phyloP scores from a whole-genome alignment of 306 rosid species.

The Vicia faba region DNA sequence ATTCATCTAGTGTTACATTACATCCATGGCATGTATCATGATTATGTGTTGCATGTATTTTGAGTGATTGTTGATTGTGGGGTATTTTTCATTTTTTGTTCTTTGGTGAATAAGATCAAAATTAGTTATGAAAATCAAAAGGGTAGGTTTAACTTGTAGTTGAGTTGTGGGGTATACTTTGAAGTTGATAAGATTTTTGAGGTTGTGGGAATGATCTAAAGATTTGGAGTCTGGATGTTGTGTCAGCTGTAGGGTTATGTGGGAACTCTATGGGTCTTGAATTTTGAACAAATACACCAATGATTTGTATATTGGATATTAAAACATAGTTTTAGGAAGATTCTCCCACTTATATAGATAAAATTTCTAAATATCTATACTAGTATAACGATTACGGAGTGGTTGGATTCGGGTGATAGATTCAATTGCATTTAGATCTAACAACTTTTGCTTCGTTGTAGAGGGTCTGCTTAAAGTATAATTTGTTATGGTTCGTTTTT shows the following conservation, averaged over 20 bases:
- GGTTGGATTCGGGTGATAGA: background rate
- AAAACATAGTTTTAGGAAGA: too few species aligned
- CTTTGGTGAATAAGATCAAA: background rate
- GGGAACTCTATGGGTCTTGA: too few species aligned
- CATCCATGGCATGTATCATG: constrained; percentile 28
- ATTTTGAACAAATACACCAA: too few species aligned
- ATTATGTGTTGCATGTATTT: constrained; percentile 17
- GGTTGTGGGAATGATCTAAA: background rate
- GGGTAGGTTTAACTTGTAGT: background rate
- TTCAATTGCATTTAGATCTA: background rate
- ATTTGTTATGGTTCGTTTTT: background rate
- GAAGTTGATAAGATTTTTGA: background rate
- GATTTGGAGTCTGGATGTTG: background rate
- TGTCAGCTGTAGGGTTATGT: background rate
- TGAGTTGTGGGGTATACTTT: background rate
- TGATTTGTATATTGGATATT: too few species aligned
- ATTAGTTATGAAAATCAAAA: background rate
- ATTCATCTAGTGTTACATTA: background rate
- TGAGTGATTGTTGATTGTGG: too few species aligned
- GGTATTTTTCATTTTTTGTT: background rate
- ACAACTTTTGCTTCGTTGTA: background rate
- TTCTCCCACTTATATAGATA: too few species aligned
- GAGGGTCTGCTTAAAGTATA: background rate
- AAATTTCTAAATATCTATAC: too few species aligned
- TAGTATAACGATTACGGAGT: background rate